Percentiles rank a stretch among this genome's conserved stretches.
phyloP scores from a whole-genome alignment of 2,329 filamentous ascomycete species.

The Colletotrichum ledebouriae region DNA sequence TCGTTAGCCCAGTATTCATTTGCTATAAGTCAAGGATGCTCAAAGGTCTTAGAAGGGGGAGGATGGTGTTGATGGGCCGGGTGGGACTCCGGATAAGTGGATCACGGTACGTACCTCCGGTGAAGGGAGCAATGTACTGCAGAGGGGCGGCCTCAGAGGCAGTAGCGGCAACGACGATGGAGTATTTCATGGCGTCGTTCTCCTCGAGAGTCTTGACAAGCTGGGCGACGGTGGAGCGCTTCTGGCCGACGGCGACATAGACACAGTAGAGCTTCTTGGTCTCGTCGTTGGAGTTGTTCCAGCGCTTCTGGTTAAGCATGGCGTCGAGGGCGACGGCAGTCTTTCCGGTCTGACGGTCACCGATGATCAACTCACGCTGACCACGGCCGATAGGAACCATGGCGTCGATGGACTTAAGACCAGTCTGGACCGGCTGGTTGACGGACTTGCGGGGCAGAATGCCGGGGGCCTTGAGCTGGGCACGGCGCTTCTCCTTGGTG shows the following conservation, averaged over 20 bases:
- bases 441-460: constrained; percentile 98
- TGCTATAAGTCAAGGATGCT: neutral
- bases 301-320: constrained; percentile 99
- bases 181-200: constrained; percentile 99
- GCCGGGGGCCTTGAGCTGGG: constrained; percentile 98
- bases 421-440: constrained; percentile 99
- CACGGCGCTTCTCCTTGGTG: constrained; percentile 91
- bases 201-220: constrained; percentile 99
- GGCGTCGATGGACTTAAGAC: constrained; percentile 98
- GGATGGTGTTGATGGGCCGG: neutral
- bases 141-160: constrained; percentile 96
- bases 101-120: constrained; percentile 62
- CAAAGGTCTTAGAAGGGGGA: neutral
- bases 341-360: constrained; percentile 99
- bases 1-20: constrained; percentile 6
- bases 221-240: constrained; percentile 99
- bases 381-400: constrained; percentile 99
- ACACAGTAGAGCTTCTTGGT: constrained; percentile 99
- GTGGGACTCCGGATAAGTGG: neutral
- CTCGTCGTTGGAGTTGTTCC: constrained; percentile 91
- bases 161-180: constrained; percentile 91
- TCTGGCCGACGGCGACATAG: constrained; percentile 99
- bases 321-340: constrained; percentile 97
- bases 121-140: constrained; percentile 95
- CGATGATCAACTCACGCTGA: constrained; percentile 99